Percentiles rank a stretch among this genome's conserved stretches.
Conservation (phyloP, 176 grass and related monocot genomes). For the Juncus inflexus region DNA sequence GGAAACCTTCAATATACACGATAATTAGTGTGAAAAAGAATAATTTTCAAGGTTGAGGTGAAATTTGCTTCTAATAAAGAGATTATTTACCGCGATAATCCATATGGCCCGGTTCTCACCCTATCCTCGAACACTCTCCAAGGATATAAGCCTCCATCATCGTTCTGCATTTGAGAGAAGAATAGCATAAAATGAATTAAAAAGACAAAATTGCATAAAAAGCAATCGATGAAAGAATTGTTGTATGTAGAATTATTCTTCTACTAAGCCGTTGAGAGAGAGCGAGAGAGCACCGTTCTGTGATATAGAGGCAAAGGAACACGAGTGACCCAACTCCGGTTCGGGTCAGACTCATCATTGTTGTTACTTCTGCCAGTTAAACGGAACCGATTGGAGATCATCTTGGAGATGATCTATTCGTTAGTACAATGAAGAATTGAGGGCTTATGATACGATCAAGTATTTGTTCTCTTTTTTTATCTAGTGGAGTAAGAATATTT, state of each 20-base stretch:
- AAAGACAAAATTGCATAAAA: background rate
- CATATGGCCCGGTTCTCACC: slow-evolving; percentile 42
- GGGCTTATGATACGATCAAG: background rate
- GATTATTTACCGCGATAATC: slow-evolving; percentile 26
- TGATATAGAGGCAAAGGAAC: slow-evolving; percentile 17
- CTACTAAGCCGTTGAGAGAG: background rate
- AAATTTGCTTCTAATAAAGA: background rate
- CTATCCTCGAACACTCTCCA: slow-evolving; percentile 48
- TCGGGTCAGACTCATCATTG: background rate
- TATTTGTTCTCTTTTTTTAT: slow-evolving; percentile 10
- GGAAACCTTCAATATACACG: slow-evolving; percentile 30
- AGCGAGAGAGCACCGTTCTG: slow-evolving; percentile 1
- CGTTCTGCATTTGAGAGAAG: slow-evolving; percentile 18
- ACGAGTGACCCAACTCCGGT: background rate
- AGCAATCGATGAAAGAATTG: background rate
- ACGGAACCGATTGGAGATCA: slow-evolving; percentile 17
- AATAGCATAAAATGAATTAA: background rate
- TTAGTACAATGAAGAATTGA: no score
- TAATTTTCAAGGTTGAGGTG: background rate
- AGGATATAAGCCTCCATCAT: slow-evolving; percentile 22
- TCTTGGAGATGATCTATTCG: background rate
- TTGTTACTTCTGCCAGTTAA: background rate
- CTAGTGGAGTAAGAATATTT: slow-evolving; percentile 23
- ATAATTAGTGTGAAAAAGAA: background rate
- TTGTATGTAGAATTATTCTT: background rate